Conservation (phyloP, 75 land plant genomes). For the Isoetes taiwanensis region DNA sequence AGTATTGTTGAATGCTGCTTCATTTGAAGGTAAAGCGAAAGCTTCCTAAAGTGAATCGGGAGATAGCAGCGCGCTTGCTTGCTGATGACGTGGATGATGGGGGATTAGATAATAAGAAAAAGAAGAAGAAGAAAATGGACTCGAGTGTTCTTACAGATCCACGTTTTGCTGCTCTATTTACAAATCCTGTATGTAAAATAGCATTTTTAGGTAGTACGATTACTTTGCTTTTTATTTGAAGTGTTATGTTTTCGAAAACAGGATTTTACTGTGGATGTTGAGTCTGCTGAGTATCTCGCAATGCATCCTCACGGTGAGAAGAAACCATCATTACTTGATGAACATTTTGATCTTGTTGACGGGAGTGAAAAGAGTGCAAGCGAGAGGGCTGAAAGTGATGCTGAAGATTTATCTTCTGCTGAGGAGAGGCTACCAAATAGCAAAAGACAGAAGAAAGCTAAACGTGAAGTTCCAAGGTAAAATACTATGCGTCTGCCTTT, state of each 20-base stretch:
- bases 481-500: neutral
- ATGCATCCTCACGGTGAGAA: constrained; percentile 56
- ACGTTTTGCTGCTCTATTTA: constrained; percentile 63
- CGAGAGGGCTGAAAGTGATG: constrained; percentile 1
- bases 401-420: constrained; percentile 24
- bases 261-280: constrained; percentile 75
- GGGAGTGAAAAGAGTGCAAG: constrained; percentile 28
- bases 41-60: constrained; percentile 77
- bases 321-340: constrained; percentile 50
- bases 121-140: constrained; percentile 40
- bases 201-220: neutral
- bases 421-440: constrained; percentile 6
- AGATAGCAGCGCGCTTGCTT: constrained; percentile 48
- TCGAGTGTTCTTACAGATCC: constrained; percentile 58
- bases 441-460: constrained; percentile 8
- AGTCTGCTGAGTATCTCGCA: constrained; percentile 46
- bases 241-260: constrained; percentile 12
- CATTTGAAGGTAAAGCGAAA: constrained; percentile 53
- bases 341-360: constrained; percentile 62
- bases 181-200: constrained; percentile 38
- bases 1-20: neutral
- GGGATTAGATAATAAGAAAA: constrained; percentile 34
- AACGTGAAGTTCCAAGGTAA: constrained; percentile 20
- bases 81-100: constrained; percentile 13
- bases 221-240: neutral